Evolutionary conservation across 2,329 filamentous ascomycete species (phyloP).

Genomic region (Emericellopsis cladophorae): DNA sequence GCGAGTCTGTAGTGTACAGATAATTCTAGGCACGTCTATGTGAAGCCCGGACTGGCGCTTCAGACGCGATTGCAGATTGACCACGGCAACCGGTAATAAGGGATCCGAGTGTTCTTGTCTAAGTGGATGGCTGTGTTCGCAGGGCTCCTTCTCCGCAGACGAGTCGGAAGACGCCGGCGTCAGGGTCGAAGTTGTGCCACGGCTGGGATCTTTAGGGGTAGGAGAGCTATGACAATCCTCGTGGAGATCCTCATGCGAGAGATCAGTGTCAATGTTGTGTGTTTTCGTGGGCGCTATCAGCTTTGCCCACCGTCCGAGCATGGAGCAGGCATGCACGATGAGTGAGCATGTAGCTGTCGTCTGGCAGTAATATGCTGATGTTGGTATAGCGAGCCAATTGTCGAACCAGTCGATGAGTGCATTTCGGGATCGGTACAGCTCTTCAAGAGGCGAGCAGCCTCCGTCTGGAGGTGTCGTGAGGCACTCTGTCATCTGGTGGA

Average conservation of each 20-base stretch:
- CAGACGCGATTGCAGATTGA: constrained; percentile 25
- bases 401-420: constrained; percentile 37
- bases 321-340: constrained; percentile 34
- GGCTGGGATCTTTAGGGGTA: not conserved
- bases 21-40: constrained; percentile 29
- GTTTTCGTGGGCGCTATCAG: constrained; percentile 12
- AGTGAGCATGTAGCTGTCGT: constrained; percentile 31
- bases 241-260: not conserved
- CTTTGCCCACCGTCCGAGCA: constrained; percentile 38
- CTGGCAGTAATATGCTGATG: constrained; percentile 27
- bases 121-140: not conserved
- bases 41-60: constrained; percentile 28
- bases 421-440: constrained; percentile 33
- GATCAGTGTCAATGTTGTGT: too few species aligned
- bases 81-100: constrained; percentile 24
- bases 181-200: not conserved
- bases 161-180: constrained; percentile 4
- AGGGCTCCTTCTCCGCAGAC: constrained; percentile 4
- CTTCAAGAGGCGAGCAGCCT: constrained; percentile 29
- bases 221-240: not conserved
- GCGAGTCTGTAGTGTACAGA: constrained; percentile 24
- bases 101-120: constrained; percentile 17
- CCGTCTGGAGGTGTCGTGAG: constrained; percentile 22
- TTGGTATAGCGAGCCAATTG: constrained; percentile 30
- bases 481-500: constrained; percentile 29